Base-by-base conservation (phyloP, 164 flowering plant species). In the Platanus orientalis region DNA sequence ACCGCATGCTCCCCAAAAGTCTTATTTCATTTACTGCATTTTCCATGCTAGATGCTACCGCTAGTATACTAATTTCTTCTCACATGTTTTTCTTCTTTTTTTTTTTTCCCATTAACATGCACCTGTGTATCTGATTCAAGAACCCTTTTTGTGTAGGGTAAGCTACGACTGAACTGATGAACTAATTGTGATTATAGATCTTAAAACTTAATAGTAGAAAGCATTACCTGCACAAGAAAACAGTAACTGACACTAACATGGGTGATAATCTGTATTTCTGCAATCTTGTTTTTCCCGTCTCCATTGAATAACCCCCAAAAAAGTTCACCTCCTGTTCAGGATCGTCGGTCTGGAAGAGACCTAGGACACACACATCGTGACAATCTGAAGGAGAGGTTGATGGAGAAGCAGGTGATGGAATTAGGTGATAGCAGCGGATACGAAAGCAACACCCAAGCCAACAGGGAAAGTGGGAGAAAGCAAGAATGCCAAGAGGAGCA, bases 401-500 rank as follows among this genome's bases (percentile, higher is more conserved):
- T 64, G 66, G 90, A 85, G 56, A 84, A 76, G 60, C 80, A 65
- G 24, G 64, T 75, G 51, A 49, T 57, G 55, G 96, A 84, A 69
- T 89, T 86, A 23, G 90, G 88, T 50, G 92, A 89, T 58, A 84
- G 96, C 50, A 84, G 91, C 61, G 90, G 91, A n/a, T 83, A 82
- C 65, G 92, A 89, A 50, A 89, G 88, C 63, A 55, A 80, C 42
- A 74, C 69, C 39, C 84, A 73, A 50, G 72, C 69, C n/a, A 76
- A 70, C 58, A 71, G 64, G 66, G 66, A 72, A 45, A 64, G 78
- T 56, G 68, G 74, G 78, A 78, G 78, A 66, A 79, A 78, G 64
- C 80, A 66, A 62, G 83, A 76, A 71, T n/a, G 57, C 27, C 75
- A 67, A 61, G 75, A 76, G 40, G 65, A 74, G 29, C 61, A 60